Evolutionary conservation across 179 eudicot genomes (phyloP).

Genomic region (Corrigiola litoralis): DNA sequence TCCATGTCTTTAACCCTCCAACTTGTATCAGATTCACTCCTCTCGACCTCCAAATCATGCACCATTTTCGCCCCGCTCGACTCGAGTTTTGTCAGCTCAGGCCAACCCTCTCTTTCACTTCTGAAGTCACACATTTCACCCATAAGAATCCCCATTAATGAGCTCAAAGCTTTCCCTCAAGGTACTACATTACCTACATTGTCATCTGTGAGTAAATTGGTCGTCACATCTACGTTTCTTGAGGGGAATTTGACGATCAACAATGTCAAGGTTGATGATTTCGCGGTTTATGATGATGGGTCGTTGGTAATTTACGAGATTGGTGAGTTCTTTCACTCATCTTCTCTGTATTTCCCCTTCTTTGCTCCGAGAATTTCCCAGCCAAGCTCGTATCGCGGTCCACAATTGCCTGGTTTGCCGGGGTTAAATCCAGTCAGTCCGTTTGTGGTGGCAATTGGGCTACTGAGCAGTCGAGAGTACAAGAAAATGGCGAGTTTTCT

Average conservation of each 20-base stretch:
- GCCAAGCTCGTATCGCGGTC: not conserved
- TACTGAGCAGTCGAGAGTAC: not conserved
- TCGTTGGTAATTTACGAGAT: conserved; percentile 1
- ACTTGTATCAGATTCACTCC: not conserved
- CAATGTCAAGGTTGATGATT: not conserved
- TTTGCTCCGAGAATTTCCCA: not conserved
- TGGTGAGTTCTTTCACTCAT: not conserved
- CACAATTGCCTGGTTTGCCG: not conserved
- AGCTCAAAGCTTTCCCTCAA: not conserved
- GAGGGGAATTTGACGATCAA: conserved; percentile 3
- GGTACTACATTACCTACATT: not conserved
- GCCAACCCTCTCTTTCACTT: not conserved
- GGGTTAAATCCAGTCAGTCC: not conserved
- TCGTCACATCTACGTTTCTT: conserved; percentile 7
- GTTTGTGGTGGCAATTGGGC: not conserved
- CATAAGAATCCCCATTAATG: not conserved
- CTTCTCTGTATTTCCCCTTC: not conserved
- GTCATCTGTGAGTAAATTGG: not conserved
- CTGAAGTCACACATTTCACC: conserved; percentile 1
- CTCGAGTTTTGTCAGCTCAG: not conserved
- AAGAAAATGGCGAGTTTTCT: conserved; percentile 10
- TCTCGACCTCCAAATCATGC: conserved; percentile 1
- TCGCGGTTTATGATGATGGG: conserved; percentile 7
- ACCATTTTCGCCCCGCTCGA: conserved; percentile 5
- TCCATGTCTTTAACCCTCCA: conserved; percentile 12